Evolutionary conservation across 2,329 filamentous ascomycete species (phyloP).

Genomic region (Acephala macrosclerotiorum): DNA sequence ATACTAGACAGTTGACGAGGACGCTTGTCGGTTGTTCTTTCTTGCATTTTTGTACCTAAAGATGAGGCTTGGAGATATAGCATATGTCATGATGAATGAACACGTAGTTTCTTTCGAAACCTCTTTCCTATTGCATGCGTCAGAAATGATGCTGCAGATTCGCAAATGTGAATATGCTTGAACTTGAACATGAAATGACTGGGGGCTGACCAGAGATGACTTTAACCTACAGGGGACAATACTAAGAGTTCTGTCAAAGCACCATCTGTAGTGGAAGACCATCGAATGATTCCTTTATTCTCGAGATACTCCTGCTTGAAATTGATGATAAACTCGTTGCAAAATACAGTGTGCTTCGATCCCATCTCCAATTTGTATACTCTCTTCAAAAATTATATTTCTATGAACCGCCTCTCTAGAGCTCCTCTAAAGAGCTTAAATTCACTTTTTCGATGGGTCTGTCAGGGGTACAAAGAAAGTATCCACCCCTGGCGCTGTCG

Average conservation of each 20-base stretch:
- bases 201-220: not conserved
- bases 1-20: not conserved
- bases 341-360: too few species aligned
- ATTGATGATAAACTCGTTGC: too few species aligned
- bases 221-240: not conserved
- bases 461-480: too few species aligned
- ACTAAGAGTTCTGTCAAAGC: not conserved
- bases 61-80: slow-evolving; percentile 8
- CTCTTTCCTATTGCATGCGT: not conserved
- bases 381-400: too few species aligned
- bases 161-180: not conserved
- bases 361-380: too few species aligned
- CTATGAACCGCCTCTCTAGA: too few species aligned
- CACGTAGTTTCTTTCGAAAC: not conserved
- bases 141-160: not conserved
- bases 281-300: not conserved
- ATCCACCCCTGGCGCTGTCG: too few species aligned
- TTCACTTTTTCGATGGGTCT: too few species aligned
- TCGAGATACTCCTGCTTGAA: not conserved
- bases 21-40: slow-evolving; percentile 1
- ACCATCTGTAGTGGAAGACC: not conserved
- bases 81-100: not conserved
- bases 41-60: not conserved
- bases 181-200: too few species aligned
- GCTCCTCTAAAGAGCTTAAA: too few species aligned